Conservation (phyloP, 495 filamentous ascomycete genomes). For the Achaetomiella virescens region DNA sequence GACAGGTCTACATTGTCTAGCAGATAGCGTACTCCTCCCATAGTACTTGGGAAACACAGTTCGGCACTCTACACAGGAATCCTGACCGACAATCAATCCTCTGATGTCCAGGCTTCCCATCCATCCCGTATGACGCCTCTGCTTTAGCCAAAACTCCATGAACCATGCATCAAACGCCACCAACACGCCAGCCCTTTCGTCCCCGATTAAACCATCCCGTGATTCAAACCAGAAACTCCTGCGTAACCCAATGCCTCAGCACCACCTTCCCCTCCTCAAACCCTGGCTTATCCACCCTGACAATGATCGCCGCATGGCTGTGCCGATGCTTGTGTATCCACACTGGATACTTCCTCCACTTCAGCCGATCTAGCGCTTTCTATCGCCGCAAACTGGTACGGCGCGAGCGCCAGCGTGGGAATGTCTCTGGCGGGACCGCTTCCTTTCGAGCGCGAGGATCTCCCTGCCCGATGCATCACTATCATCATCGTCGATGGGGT, state of each 20-base stretch:
- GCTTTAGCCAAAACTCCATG: not conserved
- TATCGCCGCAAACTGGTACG: constrained; percentile 78
- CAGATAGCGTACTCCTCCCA: too few species aligned
- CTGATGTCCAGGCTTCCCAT: too few species aligned
- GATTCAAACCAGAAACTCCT: constrained; percentile 52
- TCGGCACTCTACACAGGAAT: too few species aligned
- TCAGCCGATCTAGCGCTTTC: constrained; percentile 65
- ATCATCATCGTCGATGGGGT: not conserved
- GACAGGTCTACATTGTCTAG: too few species aligned
- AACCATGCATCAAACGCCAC: not conserved
- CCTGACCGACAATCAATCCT: too few species aligned
- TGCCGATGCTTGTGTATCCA: constrained; percentile 77
- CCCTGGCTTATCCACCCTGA: constrained; percentile 53
- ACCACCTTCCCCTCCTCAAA: constrained; percentile 76
- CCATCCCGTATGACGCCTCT: not conserved
- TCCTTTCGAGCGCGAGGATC: constrained; percentile 34
- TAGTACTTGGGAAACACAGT: too few species aligned
- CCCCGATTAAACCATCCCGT: not conserved
- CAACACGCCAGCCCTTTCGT: not conserved
- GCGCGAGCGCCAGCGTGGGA: constrained; percentile 70
- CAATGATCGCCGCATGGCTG: constrained; percentile 86
- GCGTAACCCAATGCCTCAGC: constrained; percentile 71
- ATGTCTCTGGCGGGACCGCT: constrained; percentile 28
- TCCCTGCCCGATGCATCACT: constrained; percentile 7
- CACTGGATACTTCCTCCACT: constrained; percentile 76